Base-by-base conservation (phyloP, 2,329 filamentous ascomycete species). In the Hypomyces rosellus region DNA sequence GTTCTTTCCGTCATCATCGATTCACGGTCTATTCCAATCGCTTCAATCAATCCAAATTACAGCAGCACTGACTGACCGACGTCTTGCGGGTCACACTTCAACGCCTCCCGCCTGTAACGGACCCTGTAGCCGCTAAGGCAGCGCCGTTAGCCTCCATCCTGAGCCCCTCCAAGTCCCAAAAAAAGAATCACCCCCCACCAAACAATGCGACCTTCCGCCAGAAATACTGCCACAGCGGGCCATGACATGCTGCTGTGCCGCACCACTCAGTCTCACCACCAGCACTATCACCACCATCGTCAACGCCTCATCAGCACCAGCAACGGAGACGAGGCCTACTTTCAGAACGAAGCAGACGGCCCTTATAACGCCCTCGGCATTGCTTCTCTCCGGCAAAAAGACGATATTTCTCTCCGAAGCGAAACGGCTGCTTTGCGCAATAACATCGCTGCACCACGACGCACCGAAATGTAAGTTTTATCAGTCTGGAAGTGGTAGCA, bases 321-420 rank as follows among this genome's bases (percentile, higher is more conserved):
- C 5, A 41, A 34, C 34, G 34, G 16, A 22, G 9, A 41, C 50
- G 52, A 15, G 45, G 38, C 46, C 15, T 11, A 18, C 48, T 42
- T 48, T 46, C 51, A 45, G 15, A 50, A 51, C 47, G 45, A 51
- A 20, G 57, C 62, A 45, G 61, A 61, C 42, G 58, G 57, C 48
- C 57, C 62, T 39, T 58, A 65, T 43, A 59, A 63, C 58, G 60
- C 59, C 20, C 60, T 68, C 34, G 55, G 50, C 37, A 51, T 45
- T 40, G 40, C 41, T 22, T 11, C 7, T n/a, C 36, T 47, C 30
- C 36, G 25, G 14, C 20, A 51, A 14, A 33, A 55, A 33, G 66
- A 61, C 57, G 64, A 66, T 48, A 59, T 66, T 41, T 61, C 62
- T 38, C 53, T 33, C 8, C 48, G 5, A 6, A 13, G 6, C 16